Percentiles rank a stretch among this genome's conserved stretches.
Evolutionary conservation across 805 yeast species (phyloP).

Genomic region (Cyberlindnera galapagoensis): DNA sequence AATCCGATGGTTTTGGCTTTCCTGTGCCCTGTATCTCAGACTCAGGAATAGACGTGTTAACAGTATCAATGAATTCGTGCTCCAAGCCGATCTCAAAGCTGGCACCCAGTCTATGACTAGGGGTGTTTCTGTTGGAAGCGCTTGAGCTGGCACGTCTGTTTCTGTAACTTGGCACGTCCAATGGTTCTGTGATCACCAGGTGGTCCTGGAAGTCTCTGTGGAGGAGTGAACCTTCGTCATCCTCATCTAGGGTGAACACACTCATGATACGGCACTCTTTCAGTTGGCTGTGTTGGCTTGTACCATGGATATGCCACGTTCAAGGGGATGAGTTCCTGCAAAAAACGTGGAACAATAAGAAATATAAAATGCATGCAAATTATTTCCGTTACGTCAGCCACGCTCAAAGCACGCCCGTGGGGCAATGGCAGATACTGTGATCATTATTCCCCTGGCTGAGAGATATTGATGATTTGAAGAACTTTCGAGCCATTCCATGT

Average conservation of each 20-base stretch:
- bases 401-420: no score
- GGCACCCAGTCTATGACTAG: slow-evolving; percentile 32
- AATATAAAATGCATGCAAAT: no score
- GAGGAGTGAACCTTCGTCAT: slow-evolving; percentile 11
- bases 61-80: slow-evolving; percentile 26
- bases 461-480: no score
- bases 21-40: slow-evolving; percentile 1
- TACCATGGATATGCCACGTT: neutral
- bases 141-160: slow-evolving; percentile 20
- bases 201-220: slow-evolving; percentile 15
- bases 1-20: slow-evolving; percentile 40
- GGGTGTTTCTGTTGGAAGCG: slow-evolving; percentile 22
- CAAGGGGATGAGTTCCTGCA: neutral
- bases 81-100: slow-evolving; percentile 46
- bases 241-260: slow-evolving; percentile 22
- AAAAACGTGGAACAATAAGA: no score
- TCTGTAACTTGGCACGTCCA: slow-evolving; percentile 6
- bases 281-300: neutral
- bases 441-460: no score
- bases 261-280: no score
- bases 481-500: no score
- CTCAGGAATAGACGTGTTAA: neutral
- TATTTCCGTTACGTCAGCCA: no score
- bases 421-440: no score
- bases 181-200: slow-evolving; percentile 13